phyloP scores from a whole-genome alignment of 805 yeast genomes.

The Saturnispora ahearnii region DNA sequence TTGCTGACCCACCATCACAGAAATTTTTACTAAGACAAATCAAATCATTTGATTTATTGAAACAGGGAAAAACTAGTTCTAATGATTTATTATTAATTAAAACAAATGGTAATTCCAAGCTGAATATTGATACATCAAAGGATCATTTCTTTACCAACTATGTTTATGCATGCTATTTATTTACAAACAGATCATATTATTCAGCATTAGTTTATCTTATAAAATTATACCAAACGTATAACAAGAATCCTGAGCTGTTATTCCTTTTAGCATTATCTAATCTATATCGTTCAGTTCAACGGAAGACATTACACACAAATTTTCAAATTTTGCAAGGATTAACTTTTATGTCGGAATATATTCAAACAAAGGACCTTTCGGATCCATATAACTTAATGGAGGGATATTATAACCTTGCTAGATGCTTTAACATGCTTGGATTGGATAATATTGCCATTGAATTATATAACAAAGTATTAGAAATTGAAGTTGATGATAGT shows the following conservation, averaged over 20 bases:
- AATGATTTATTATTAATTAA: slow-evolving; percentile 54
- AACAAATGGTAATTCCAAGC: slow-evolving; percentile 55
- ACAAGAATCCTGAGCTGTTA: slow-evolving; percentile 71
- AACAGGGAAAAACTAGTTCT: slow-evolving; percentile 24
- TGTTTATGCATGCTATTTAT: slow-evolving; percentile 72
- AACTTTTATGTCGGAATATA: slow-evolving; percentile 66
- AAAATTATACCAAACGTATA: slow-evolving; percentile 57
- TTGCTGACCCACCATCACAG: slow-evolving; percentile 76
- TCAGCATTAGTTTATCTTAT: slow-evolving; percentile 74
- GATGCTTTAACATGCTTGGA: slow-evolving; percentile 79
- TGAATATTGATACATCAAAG: slow-evolving; percentile 34
- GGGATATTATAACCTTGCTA: slow-evolving; percentile 71
- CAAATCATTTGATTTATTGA: slow-evolving; percentile 75
- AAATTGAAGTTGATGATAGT: slow-evolving; percentile 35
- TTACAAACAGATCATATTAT: slow-evolving; percentile 72
- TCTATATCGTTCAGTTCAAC: slow-evolving; percentile 84
- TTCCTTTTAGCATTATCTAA: slow-evolving; percentile 71
- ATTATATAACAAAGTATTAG: slow-evolving; percentile 64
- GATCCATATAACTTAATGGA: slow-evolving; percentile 57
- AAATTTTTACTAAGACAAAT: slow-evolving; percentile 83
- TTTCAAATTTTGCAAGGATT: slow-evolving; percentile 82
- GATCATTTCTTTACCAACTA: slow-evolving; percentile 57
- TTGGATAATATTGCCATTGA: slow-evolving; percentile 61
- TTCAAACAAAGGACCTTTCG: slow-evolving; percentile 31
- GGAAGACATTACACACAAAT: slow-evolving; percentile 79